phyloP scores from a whole-genome alignment of 106 monocot species.

The Allium sativum region DNA sequence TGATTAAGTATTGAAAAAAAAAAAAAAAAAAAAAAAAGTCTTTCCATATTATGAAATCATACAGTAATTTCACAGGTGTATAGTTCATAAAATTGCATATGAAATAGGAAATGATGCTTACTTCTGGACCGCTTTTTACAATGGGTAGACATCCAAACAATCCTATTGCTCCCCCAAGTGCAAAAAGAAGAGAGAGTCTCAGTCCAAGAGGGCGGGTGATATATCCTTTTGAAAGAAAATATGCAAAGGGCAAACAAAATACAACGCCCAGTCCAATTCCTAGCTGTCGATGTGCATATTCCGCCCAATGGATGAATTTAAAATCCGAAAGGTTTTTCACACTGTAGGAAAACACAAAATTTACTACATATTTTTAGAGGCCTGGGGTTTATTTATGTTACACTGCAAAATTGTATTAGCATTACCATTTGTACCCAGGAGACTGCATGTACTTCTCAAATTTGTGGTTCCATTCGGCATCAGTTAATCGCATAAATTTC shows the following conservation, averaged over 20 bases:
- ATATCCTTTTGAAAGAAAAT: slow-evolving; percentile 77
- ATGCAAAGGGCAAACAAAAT: slow-evolving; percentile 73
- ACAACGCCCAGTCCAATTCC: slow-evolving; percentile 82
- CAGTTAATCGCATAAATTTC: slow-evolving; percentile 83
- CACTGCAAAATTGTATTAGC: background rate
- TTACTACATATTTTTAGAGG: slow-evolving; percentile 38
- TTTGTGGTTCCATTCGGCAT: slow-evolving; percentile 63
- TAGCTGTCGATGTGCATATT: slow-evolving; percentile 99
- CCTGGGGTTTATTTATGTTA: no score
- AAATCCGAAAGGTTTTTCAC: slow-evolving; percentile 84
- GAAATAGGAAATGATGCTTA: no score
- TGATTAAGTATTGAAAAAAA: no score
- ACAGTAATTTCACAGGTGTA: background rate
- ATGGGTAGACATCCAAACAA: slow-evolving; percentile 99
- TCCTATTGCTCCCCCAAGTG: slow-evolving; percentile 84
- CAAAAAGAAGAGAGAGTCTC: slow-evolving; percentile 78
- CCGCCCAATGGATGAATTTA: slow-evolving; percentile 99
- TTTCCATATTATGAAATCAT: background rate
- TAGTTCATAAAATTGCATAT: slow-evolving; percentile 1
- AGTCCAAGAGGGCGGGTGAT: slow-evolving; percentile 75
- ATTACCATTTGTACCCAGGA: slow-evolving; percentile 81
- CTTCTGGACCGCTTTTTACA: slow-evolving; percentile 96
- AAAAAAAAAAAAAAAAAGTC: background rate
- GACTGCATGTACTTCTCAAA: slow-evolving; percentile 85
- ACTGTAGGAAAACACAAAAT: slow-evolving; percentile 40